Conservation (phyloP, 805 yeast genomes). For the Teunomyces gatunensis region DNA sequence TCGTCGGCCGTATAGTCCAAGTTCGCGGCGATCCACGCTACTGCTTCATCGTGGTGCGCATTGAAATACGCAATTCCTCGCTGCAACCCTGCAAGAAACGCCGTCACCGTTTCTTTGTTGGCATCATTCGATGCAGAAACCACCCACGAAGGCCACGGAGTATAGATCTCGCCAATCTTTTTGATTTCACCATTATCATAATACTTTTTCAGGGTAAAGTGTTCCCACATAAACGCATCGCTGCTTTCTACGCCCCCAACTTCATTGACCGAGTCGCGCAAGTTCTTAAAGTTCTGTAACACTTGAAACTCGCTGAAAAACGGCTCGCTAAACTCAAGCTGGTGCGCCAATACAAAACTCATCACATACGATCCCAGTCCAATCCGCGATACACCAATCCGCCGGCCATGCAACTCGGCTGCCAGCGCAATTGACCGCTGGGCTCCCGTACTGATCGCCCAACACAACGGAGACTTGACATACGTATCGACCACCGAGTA, state of each 20-base stretch:
- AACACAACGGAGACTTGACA: conserved; percentile 81
- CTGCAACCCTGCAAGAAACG: conserved; percentile 55
- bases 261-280: conserved; percentile 76
- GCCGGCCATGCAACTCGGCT: conserved; percentile 55
- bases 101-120: conserved; percentile 23
- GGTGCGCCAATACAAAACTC: conserved; percentile 78
- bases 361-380: conserved; percentile 92
- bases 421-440: conserved; percentile 54
- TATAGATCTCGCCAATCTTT: conserved; percentile 80
- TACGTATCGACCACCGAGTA: conserved; percentile 78
- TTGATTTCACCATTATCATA: conserved; percentile 79
- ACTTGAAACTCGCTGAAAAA: conserved; percentile 54
- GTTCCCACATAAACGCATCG: conserved; percentile 96
- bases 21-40: conserved; percentile 58
- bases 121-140: conserved; percentile 52
- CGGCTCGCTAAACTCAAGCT: conserved; percentile 51
- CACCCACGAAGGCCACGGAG: conserved; percentile 98
- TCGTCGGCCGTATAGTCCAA: conserved; percentile 77
- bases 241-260: conserved; percentile 35
- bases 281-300: conserved; percentile 65
- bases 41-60: conserved; percentile 59
- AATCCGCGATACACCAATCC: conserved; percentile 78
- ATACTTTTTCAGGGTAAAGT: conserved; percentile 83
- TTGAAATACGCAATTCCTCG: conserved; percentile 69
- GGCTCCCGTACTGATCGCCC: conserved; percentile 86